Percentiles rank a stretch among this genome's conserved stretches.
These are phyloP conservation scores for Thalassiosira delicatula DNA, from an alignment of 352 stramenopile genomes.

Conservation along the genomic window DNA sequence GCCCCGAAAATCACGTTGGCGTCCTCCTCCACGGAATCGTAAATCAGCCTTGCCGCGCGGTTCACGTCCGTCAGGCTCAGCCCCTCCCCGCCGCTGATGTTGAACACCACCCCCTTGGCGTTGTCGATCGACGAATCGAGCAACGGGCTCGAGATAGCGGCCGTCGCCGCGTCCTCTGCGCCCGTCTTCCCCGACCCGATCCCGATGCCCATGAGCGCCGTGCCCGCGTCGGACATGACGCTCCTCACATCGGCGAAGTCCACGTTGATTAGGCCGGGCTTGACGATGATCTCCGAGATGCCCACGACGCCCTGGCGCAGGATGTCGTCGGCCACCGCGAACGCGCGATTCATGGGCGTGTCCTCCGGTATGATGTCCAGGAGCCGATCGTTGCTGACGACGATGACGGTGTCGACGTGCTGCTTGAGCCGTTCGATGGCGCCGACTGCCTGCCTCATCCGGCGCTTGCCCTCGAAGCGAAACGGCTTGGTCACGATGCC, in stretches of 20 bases:
- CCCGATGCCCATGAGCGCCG: conserved; percentile 94
- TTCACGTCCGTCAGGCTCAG: conserved; percentile 90
- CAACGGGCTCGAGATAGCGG: conserved; percentile 80
- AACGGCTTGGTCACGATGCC: conserved; percentile 96
- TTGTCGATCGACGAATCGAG: conserved; percentile 77
- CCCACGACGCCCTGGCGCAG: conserved; percentile 86
- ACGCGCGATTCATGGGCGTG: conserved; percentile 92
- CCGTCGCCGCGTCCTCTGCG: conserved; percentile 76
- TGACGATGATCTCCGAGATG: conserved; percentile 88
- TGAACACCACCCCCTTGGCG: conserved; percentile 83
- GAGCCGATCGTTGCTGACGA: conserved; percentile 96
- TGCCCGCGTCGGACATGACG: conserved; percentile 91
- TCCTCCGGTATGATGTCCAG: conserved; percentile 90
- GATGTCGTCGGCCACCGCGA: conserved; percentile 90
- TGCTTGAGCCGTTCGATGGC: conserved; percentile 90
- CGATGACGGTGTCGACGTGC: conserved; percentile 94
- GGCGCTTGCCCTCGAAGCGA: conserved; percentile 92
- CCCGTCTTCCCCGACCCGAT: conserved; percentile 90
- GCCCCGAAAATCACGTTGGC: conserved; percentile 89
- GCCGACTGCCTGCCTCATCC: conserved; percentile 91
- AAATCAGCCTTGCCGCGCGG: conserved; percentile 84
- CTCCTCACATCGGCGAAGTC: conserved; percentile 96
- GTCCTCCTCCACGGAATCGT: conserved; percentile 85
- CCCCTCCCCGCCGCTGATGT: conserved; percentile 71
- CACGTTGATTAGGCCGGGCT: conserved; percentile 93